Percentiles rank a stretch among this genome's conserved stretches.
phyloP scores from a whole-genome alignment of 2,329 filamentous ascomycete genomes.

The Alternaria metachromatica region DNA sequence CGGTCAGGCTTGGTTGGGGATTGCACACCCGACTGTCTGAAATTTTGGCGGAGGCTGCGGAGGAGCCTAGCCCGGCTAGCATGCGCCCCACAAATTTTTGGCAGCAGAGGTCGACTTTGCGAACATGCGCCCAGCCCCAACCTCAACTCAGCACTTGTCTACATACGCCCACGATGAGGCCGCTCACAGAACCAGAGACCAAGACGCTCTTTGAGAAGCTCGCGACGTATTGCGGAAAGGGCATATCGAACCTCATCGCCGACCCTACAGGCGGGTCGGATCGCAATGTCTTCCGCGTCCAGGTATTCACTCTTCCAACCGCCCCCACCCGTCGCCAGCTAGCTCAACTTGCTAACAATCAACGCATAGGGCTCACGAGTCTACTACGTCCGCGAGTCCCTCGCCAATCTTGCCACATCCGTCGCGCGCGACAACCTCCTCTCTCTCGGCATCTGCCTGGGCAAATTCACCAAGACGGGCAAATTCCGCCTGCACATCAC shows the following conservation, averaged over 20 bases:
- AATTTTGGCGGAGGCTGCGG: conserved; percentile 34
- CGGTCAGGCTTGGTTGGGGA: not conserved
- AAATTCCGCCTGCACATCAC: conserved; percentile 97
- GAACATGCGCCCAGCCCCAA: conserved; percentile 21
- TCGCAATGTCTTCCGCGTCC: conserved; percentile 56
- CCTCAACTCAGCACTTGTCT: conserved; percentile 1
- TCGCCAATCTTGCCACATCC: conserved; percentile 90
- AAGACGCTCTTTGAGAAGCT: conserved; percentile 89
- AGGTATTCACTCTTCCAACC: conserved; percentile 45
- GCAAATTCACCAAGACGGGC: conserved; percentile 95
- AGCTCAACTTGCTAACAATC: conserved; percentile 8
- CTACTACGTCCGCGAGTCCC: conserved; percentile 88
- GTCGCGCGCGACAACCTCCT: conserved; percentile 82
- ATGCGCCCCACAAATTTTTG: conserved; percentile 21
- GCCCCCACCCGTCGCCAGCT: not conserved
- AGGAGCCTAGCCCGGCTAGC: conserved; percentile 15
- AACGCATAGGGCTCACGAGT: conserved; percentile 74
- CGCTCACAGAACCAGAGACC: conserved; percentile 79
- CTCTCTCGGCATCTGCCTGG: conserved; percentile 86
- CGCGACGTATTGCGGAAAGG: conserved; percentile 88
- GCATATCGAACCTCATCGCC: conserved; percentile 75
- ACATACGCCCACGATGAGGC: conserved; percentile 63
- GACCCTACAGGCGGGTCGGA: conserved; percentile 40
- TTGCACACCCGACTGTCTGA: conserved; percentile 14
- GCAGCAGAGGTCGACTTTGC: conserved; percentile 16